Conservation (phyloP, 306 rosid genomes). For the Ziziphus jujuba region DNA sequence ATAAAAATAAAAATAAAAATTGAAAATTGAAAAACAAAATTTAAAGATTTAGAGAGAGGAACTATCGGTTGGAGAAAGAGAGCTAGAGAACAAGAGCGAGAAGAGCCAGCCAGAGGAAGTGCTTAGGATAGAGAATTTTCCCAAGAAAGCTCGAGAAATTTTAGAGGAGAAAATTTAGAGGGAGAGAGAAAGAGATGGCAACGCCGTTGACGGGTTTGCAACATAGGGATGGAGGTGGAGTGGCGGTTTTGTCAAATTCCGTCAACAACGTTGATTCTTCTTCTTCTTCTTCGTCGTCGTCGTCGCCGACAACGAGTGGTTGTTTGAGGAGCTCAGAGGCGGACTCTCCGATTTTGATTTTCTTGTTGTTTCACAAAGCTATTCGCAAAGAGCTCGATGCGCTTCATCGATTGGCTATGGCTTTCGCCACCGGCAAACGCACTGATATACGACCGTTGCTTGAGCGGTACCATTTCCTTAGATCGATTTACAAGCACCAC, state of each 20-base stretch:
- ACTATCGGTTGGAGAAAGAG: neutral
- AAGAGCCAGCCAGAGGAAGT: neutral
- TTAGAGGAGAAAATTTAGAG: no score
- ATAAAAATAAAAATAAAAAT: no score
- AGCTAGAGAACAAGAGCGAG: slow-evolving; percentile 29
- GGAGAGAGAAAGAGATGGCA: slow-evolving; percentile 44
- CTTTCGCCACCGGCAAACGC: slow-evolving; percentile 76
- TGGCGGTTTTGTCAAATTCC: slow-evolving; percentile 69
- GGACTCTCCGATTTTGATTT: slow-evolving; percentile 85
- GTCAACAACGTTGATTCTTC: slow-evolving; percentile 64
- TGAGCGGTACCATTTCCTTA: slow-evolving; percentile 77
- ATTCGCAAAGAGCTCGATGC: slow-evolving; percentile 87
- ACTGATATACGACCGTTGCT: slow-evolving; percentile 68
- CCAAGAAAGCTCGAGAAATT: slow-evolving; percentile 13
- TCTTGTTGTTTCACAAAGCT: slow-evolving; percentile 83
- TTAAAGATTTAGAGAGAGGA: no score
- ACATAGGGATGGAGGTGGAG: slow-evolving; percentile 66
- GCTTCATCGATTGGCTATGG: slow-evolving; percentile 79
- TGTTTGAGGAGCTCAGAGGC: slow-evolving; percentile 47
- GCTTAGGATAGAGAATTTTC: neutral
- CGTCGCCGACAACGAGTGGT: slow-evolving; percentile 23
- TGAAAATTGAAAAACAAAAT: no score
- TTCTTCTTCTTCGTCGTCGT: slow-evolving; percentile 29
- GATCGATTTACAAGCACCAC: slow-evolving; percentile 87
- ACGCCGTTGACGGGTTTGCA: slow-evolving; percentile 70